Base-by-base conservation (phyloP, 345 rosid genomes). In the Eucalyptus polyanthemos region DNA sequence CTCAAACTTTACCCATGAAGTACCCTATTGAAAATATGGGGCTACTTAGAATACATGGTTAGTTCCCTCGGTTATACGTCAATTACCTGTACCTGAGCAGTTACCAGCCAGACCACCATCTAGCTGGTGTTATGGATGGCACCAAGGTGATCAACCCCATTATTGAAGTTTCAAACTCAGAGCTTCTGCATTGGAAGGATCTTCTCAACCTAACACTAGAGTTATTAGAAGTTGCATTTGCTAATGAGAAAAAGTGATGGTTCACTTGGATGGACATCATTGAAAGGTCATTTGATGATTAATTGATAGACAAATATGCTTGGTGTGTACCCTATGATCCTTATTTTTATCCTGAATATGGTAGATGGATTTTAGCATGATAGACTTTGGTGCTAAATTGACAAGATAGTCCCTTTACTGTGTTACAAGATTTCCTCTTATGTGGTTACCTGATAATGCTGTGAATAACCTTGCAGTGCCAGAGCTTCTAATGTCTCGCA, bases 401-500 rank as follows among this genome's bases (percentile, higher is more conserved):
- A 76, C 83, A 21, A 40, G 27, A 21, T 24, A 19, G 25, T 37
- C 83, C 47, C 83, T 76, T 76, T 11, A 76, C 27, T 40, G 83
- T 76, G 47, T 44, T 40, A 76, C 27, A 37, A 76, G 83, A 76
- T 40, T 76, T 76, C 27, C 29, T 40, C 47, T 37, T 76, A 40
- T 19, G 47, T 13, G 27, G 85, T 76, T 11, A 76, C 85, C 85
- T 40, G 47, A 76, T 76, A 76, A 76, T 76, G 85, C 83, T 86
- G 24, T 86, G 54, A 47, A 86, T 45, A 50, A 45, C 56, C 72
- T 72, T 92, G 92, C 92, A 92, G 94, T 88, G 85, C 50, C 90
- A 72, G 89, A 89, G 69, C 90, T 69, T 90, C 87, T n/a, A 89
- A 53, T n/a, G 21, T 45, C 54, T 80, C 19, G 45, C 91, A 81